phyloP scores from a whole-genome alignment of 352 stramenopile genomes.

The Pilasporangium apinafurcum region DNA sequence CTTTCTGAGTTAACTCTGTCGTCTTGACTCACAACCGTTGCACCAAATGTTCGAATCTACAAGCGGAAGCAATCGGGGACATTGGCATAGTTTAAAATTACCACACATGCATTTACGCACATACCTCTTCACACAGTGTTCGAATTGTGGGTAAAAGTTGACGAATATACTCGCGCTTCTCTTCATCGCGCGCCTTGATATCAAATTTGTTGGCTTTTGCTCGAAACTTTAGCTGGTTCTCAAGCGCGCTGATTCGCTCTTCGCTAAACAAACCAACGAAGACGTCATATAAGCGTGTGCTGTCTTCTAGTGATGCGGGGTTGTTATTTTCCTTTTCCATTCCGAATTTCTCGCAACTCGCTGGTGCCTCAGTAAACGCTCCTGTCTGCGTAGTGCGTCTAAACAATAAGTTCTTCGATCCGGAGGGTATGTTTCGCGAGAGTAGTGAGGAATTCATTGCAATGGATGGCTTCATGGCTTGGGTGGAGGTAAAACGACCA shows the following conservation, averaged over 20 bases:
- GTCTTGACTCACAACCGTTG: conserved; percentile 19
- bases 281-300: conserved; percentile 19
- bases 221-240: conserved; percentile 47
- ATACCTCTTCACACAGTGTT: conserved; percentile 26
- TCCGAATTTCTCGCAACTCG: too few relatives aligned
- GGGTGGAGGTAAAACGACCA: too few relatives aligned
- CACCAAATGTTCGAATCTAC: conserved; percentile 31
- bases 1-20: conserved; percentile 24
- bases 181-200: conserved; percentile 45
- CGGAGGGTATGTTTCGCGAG: not conserved
- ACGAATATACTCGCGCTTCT: conserved; percentile 48
- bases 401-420: conserved; percentile 1
- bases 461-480: conserved; percentile 1
- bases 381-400: not conserved
- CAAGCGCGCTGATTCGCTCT: conserved; percentile 27
- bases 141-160: conserved; percentile 40
- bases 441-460: not conserved
- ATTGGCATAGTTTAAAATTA: not conserved
- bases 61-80: not conserved
- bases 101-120: not conserved
- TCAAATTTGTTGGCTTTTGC: conserved; percentile 69
- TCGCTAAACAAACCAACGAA: conserved; percentile 26
- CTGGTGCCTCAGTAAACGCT: not conserved
- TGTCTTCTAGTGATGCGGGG: not conserved
- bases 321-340: conserved; percentile 12